phyloP scores from a whole-genome alignment of 441 rosid genomes.

The Croton setiger region DNA sequence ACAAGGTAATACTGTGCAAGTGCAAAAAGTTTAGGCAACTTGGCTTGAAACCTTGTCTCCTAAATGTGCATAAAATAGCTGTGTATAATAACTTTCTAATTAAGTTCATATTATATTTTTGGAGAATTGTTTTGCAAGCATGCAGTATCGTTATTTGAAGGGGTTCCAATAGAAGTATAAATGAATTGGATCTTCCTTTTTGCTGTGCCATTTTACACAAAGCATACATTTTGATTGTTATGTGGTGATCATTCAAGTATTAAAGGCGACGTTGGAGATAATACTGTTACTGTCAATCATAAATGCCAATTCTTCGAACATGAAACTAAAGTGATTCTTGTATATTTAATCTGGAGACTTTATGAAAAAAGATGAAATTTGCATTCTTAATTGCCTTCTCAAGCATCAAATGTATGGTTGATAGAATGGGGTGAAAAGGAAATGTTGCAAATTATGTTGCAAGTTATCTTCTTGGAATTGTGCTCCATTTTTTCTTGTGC shows the following conservation, averaged over 20 bases:
- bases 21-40: neutral
- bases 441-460: neutral
- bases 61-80: neutral
- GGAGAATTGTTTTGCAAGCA: neutral
- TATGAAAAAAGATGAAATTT: neutral
- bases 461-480: neutral
- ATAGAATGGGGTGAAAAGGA: neutral
- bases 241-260: neutral
- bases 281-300: neutral
- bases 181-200: neutral
- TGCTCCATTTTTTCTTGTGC: neutral
- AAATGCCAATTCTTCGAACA: neutral
- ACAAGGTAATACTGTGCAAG: neutral
- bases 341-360: neutral
- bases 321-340: neutral
- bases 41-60: slow-evolving; percentile 1
- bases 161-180: neutral
- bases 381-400: neutral
- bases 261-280: neutral
- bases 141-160: neutral
- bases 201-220: neutral
- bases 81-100: neutral
- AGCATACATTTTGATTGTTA: neutral
- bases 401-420: neutral
- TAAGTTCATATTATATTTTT: neutral